These are phyloP conservation scores for Oenanthe javanica DNA, from an alignment of 140 eudicot genomes.

Conservation along the genomic window DNA sequence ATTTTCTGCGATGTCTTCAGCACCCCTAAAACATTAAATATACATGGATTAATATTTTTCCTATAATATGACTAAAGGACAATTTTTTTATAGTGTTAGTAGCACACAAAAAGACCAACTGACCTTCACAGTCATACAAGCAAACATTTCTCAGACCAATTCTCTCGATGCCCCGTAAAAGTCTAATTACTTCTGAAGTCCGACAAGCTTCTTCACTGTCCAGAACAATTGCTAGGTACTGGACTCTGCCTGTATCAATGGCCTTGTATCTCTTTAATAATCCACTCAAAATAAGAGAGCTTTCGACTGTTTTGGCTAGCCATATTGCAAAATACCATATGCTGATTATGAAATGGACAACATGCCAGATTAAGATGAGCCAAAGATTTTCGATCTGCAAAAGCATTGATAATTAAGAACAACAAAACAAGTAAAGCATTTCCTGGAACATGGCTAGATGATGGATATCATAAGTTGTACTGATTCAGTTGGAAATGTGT, in stretches of 20 bases:
- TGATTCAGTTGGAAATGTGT: not conserved
- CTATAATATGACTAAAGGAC: not conserved
- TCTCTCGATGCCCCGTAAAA: slow-evolving; percentile 55
- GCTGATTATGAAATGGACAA: slow-evolving; percentile 47
- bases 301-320: slow-evolving; percentile 39
- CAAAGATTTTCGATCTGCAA: slow-evolving; percentile 43
- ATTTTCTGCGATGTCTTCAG: slow-evolving; percentile 69
- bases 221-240: slow-evolving; percentile 69
- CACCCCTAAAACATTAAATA: slow-evolving; percentile 52
- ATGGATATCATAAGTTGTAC: not conserved
- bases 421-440: not conserved
- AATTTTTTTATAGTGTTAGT: not conserved
- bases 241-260: slow-evolving; percentile 47
- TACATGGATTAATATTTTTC: not conserved
- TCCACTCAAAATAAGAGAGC: slow-evolving; percentile 55
- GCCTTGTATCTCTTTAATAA: slow-evolving; percentile 30
- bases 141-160: slow-evolving; percentile 62
- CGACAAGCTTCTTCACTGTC: slow-evolving; percentile 85
- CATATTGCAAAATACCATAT: slow-evolving; percentile 34
- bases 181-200: slow-evolving; percentile 48
- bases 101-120: not conserved
- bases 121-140: slow-evolving; percentile 84
- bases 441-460: not conserved
- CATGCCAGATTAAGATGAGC: slow-evolving; percentile 44
- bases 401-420: not conserved